Base-by-base conservation (phyloP, 23 red algal genomes). In the Gracilaria domingensis region DNA sequence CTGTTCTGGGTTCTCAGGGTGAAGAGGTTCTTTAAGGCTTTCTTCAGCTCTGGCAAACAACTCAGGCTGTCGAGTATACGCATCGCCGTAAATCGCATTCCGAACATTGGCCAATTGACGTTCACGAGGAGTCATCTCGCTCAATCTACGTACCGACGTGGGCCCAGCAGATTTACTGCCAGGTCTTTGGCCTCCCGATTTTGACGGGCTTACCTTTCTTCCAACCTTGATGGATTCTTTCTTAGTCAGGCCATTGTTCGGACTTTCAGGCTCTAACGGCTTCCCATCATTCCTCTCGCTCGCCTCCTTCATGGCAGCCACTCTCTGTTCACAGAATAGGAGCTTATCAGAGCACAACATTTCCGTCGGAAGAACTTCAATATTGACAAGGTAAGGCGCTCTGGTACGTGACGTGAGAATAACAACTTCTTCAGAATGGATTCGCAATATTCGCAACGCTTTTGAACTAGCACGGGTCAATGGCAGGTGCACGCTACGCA, bases 321-420 rank as follows among this genome's bases (percentile, higher is more conserved):
- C 65, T 81, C 83, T 70, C 26, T 94, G 92, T 26, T 94, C 82
- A 47, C 93, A 98, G 66, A 98, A 98, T 23, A 98, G 38, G 48
- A 94, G 79, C 59, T 81, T 93, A 80, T 95, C 93, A 1, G 76
- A 90, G 83, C 96, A 98, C 23, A 88, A 35, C 92, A 95, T 95
- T 28, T 88, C 84, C 12, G 96, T 98, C 13, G 93, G 92, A 23
- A 98, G 83, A 12, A 99, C 89, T 81, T 99, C 97, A 80, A 93
- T 90, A 73, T 82, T 92, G 17, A 99, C 76, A 60, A 99, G 75
- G 62, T 93, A 96, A 0, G 97, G 97, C 20, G 85, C 94, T 23
- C 94, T 70, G 28, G 89, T 89, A 33, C 93, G 90, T 0, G 93
- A 95, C 45, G 82, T 95, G 12, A 99, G 79, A 62, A 96, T 91